Percentiles rank a stretch among this genome's conserved stretches.
Conservation (phyloP, 768 basidiomycete genomes). For the Crassisporium funariophilum region DNA sequence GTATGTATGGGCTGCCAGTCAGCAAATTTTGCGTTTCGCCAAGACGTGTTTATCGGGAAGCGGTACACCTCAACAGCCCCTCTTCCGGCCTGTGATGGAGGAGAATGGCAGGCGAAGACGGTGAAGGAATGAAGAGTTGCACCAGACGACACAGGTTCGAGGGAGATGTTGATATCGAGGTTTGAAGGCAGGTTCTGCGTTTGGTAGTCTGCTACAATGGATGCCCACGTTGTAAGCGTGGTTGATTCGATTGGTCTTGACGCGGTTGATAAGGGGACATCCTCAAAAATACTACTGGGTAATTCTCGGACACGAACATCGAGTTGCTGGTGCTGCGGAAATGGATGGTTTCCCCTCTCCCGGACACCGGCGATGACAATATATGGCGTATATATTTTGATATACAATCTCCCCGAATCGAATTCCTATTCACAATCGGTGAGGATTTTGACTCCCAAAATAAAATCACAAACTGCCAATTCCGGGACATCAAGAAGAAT, state of each 20-base stretch:
- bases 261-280: background rate
- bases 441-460: background rate
- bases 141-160: constrained; percentile 19
- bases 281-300: constrained; percentile 16
- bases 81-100: constrained; percentile 14
- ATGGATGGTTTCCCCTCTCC: too few relatives aligned
- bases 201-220: constrained; percentile 24
- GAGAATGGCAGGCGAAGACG: constrained; percentile 15
- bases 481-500: constrained; percentile 13
- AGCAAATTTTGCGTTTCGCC: constrained; percentile 3
- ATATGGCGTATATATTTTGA: constrained; percentile 18
- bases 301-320: constrained; percentile 24
- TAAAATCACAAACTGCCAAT: constrained; percentile 12
- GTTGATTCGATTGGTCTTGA: constrained; percentile 3
- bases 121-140: constrained; percentile 13
- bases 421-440: constrained; percentile 11
- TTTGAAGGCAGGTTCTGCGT: constrained; percentile 15
- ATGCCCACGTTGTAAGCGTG: constrained; percentile 12
- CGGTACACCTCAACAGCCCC: constrained; percentile 17
- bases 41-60: constrained; percentile 19
- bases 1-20: constrained; percentile 15
- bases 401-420: constrained; percentile 18
- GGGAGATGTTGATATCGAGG: constrained; percentile 18
- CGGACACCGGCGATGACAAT: constrained; percentile 21
- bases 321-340: constrained; percentile 10